phyloP scores from a whole-genome alignment of 1,284 basidiomycete genomes.

The Spongiforma sp. region DNA sequence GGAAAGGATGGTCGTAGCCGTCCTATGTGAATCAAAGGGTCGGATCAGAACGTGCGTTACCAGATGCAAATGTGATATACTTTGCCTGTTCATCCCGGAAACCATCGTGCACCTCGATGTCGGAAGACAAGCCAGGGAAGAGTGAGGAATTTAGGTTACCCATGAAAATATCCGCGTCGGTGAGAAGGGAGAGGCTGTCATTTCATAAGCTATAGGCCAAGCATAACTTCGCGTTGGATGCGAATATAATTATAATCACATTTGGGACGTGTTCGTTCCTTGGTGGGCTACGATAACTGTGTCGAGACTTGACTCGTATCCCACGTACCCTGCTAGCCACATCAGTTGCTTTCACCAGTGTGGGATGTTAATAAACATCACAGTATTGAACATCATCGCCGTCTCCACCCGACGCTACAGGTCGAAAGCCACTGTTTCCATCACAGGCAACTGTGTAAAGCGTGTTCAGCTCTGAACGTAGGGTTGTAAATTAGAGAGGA shows the following conservation, averaged over 20 bases:
- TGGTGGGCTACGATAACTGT: conserved; percentile 42
- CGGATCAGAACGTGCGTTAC: neutral
- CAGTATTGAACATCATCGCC: conserved; percentile 55
- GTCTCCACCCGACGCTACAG: conserved; percentile 66
- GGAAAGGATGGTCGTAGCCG: conserved; percentile 53
- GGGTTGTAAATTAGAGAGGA: neutral
- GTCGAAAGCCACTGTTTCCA: conserved; percentile 56
- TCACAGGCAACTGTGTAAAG: conserved; percentile 50
- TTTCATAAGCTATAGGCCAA: neutral
- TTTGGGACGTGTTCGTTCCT: conserved; percentile 33
- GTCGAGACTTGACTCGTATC: conserved; percentile 34
- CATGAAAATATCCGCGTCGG: conserved; percentile 52
- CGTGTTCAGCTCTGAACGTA: neutral
- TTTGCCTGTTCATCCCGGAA: conserved; percentile 58
- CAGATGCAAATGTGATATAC: conserved; percentile 39
- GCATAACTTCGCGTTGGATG: neutral
- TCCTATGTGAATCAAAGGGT: conserved; percentile 37
- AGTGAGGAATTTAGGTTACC: conserved; percentile 46
- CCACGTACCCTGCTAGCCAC: conserved; percentile 41
- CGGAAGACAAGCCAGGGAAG: conserved; percentile 60
- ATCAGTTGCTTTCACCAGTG: neutral
- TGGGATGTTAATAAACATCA: conserved; percentile 23
- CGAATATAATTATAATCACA: conserved; percentile 25
- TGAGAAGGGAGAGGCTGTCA: conserved; percentile 53
- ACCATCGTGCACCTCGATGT: conserved; percentile 59